Evolutionary conservation across 2,329 filamentous ascomycete genomes (phyloP).

Genomic region (Berkeleyomyces rouxiae): DNA sequence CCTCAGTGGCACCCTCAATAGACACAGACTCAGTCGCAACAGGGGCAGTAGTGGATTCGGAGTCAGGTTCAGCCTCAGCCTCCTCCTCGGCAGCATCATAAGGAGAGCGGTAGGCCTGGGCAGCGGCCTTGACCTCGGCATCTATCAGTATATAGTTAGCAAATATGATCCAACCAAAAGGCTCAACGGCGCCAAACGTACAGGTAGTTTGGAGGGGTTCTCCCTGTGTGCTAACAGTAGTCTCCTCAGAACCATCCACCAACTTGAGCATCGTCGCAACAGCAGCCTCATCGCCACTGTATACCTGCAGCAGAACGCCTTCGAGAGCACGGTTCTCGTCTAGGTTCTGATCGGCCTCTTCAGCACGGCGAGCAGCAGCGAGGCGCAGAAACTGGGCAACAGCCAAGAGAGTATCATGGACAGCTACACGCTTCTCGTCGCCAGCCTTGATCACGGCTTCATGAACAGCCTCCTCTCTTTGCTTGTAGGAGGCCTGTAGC

Average conservation of each 20-base stretch:
- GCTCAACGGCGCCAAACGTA: slow-evolving; percentile 28
- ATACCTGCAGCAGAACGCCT: slow-evolving; percentile 61
- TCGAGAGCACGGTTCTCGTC: slow-evolving; percentile 72
- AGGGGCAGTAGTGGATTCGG: slow-evolving; percentile 16
- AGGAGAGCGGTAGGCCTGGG: slow-evolving; percentile 34
- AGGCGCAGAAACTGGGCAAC: slow-evolving; percentile 68
- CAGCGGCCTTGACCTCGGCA: slow-evolving; percentile 27
- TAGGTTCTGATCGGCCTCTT: slow-evolving; percentile 44
- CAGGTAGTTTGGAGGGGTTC: slow-evolving; percentile 54
- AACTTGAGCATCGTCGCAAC: slow-evolving; percentile 63
- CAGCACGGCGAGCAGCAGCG: slow-evolving; percentile 57
- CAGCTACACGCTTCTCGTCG: slow-evolving; percentile 19
- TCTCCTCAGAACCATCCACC: slow-evolving; percentile 53
- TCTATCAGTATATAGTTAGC: slow-evolving; percentile 18
- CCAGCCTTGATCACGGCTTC: slow-evolving; percentile 34
- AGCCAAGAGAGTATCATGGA: slow-evolving; percentile 49
- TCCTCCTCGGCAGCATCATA: slow-evolving; percentile 19
- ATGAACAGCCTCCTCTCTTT: slow-evolving; percentile 35
- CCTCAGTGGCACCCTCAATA: not conserved
- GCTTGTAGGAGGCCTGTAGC: slow-evolving; percentile 34
- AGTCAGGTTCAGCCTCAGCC: slow-evolving; percentile 17
- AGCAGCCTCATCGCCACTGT: slow-evolving; percentile 59
- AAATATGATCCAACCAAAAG: not conserved
- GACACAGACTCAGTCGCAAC: slow-evolving; percentile 11
- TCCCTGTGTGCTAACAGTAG: slow-evolving; percentile 46